A percentile compares a stretch with the other conserved stretches of the same genome.
These are phyloP conservation scores for Cryptosporidium viatorum DNA, from an alignment of 169 alveolate genomes.

Conservation along the genomic window DNA sequence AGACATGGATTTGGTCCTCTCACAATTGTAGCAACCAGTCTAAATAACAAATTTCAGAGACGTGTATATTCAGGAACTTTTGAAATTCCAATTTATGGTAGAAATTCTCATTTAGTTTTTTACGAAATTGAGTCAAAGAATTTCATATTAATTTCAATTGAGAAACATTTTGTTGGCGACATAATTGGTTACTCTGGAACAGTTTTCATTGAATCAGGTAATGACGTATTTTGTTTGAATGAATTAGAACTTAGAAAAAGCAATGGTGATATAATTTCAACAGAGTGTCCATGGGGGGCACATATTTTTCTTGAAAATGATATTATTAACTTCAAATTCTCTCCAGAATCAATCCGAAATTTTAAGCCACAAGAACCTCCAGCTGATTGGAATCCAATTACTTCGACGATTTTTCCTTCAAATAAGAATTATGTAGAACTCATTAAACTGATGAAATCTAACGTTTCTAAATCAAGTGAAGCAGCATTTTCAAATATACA, in stretches of 20 bases:
- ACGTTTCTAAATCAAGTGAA: not conserved
- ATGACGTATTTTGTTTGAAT: slow-evolving; percentile 36
- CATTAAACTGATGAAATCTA: slow-evolving; percentile 10
- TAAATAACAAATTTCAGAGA: slow-evolving; percentile 37
- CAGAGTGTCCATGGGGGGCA: slow-evolving; percentile 67
- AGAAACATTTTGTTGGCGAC: slow-evolving; percentile 59
- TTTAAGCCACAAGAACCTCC: slow-evolving; percentile 58
- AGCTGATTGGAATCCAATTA: slow-evolving; percentile 50
- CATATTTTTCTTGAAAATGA: slow-evolving; percentile 42
- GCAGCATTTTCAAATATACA: slow-evolving; percentile 18
- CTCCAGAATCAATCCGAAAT: slow-evolving; percentile 4
- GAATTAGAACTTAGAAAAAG: slow-evolving; percentile 40
- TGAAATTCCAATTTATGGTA: slow-evolving; percentile 60
- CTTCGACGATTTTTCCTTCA: slow-evolving; percentile 46
- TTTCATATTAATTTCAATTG: slow-evolving; percentile 24
- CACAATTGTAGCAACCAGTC: slow-evolving; percentile 40
- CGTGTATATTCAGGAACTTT: slow-evolving; percentile 48
- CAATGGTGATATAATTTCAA: slow-evolving; percentile 1
- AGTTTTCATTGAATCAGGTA: slow-evolving; percentile 19
- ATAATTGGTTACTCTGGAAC: slow-evolving; percentile 37
- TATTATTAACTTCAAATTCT: slow-evolving; percentile 11
- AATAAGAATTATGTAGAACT: slow-evolving; percentile 21
- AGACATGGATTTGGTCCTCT: slow-evolving; percentile 57
- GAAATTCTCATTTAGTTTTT: slow-evolving; percentile 11
- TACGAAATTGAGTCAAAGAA: slow-evolving; percentile 40